Evolutionary conservation across 1,139 yeast genomes (phyloP).

Genomic region (Debaryomycetaceae sp.): DNA sequence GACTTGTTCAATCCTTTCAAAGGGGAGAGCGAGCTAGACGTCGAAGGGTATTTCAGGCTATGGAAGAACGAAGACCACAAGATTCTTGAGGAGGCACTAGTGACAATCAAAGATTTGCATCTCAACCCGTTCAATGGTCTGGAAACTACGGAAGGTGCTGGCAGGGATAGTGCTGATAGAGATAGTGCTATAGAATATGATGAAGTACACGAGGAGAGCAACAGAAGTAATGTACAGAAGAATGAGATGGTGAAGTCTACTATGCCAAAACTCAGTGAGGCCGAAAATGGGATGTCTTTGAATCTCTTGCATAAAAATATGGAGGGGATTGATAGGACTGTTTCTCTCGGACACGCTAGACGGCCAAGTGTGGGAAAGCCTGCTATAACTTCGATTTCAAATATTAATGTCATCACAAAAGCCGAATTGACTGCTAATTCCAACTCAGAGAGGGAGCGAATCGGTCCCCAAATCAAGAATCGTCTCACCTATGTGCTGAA

Average conservation of each 20-base stretch:
- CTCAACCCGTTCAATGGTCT: background rate
- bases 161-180: background rate
- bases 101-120: background rate
- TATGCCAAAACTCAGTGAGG: conserved; percentile 21
- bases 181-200: background rate
- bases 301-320: conserved; percentile 22
- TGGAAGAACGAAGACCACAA: conserved; percentile 15
- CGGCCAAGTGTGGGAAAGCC: conserved; percentile 24
- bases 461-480: conserved; percentile 4
- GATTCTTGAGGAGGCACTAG: background rate
- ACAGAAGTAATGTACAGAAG: background rate
- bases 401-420: conserved; percentile 32
- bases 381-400: conserved; percentile 29
- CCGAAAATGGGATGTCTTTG: conserved; percentile 28
- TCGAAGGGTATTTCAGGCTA: conserved; percentile 5
- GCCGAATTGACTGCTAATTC: conserved; percentile 16
- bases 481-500: conserved; percentile 11
- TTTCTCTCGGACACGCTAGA: conserved; percentile 7
- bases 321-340: background rate
- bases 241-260: conserved; percentile 5
- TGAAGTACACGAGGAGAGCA: background rate
- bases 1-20: conserved; percentile 5
- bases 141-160: background rate
- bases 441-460: background rate
- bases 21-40: conserved; percentile 6